These are phyloP conservation scores for Neurospora sp. DNA, from an alignment of 495 filamentous ascomycete genomes.

Conservation along the genomic window DNA sequence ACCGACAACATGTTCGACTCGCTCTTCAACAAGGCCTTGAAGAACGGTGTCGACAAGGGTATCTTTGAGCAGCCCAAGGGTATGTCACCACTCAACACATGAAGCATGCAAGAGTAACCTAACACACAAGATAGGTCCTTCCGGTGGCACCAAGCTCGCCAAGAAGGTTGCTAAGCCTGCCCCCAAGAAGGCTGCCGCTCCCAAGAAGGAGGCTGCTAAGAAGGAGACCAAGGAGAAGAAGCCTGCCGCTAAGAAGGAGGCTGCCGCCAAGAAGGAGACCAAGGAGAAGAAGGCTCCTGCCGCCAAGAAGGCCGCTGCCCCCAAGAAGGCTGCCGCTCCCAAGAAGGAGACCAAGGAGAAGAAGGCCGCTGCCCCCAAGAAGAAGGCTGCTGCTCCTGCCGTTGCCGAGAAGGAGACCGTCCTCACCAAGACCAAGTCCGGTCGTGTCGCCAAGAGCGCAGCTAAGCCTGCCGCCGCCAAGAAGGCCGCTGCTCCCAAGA, in stretches of 20 bases:
- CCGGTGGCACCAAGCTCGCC: slow-evolving; percentile 91
- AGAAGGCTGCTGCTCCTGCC: slow-evolving; percentile 28
- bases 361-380: slow-evolving; percentile 40
- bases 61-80: slow-evolving; percentile 93
- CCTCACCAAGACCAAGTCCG: slow-evolving; percentile 81
- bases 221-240: slow-evolving; percentile 34
- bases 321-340: slow-evolving; percentile 20
- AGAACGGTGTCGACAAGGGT: slow-evolving; percentile 78
- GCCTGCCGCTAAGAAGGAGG: slow-evolving; percentile 29
- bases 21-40: slow-evolving; percentile 89
- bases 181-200: slow-evolving; percentile 29
- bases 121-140: slow-evolving; percentile 51
- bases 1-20: slow-evolving; percentile 69
- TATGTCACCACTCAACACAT: slow-evolving; percentile 32
- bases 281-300: slow-evolving; percentile 15
- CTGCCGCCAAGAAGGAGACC: slow-evolving; percentile 13
- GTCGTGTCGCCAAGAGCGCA: slow-evolving; percentile 68
- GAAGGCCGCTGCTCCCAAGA: slow-evolving; percentile 55
- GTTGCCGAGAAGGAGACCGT: slow-evolving; percentile 47
- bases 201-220: slow-evolving; percentile 37
- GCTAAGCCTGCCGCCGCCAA: slow-evolving; percentile 48
- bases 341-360: slow-evolving; percentile 34
- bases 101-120: background rate
- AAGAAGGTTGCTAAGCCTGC: slow-evolving; percentile 57
- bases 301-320: slow-evolving; percentile 16